A percentile compares a stretch with the other conserved stretches of the same genome.
These are phyloP conservation scores for Lippia alba DNA, from an alignment of 305 asterid species.

Conservation along the genomic window DNA sequence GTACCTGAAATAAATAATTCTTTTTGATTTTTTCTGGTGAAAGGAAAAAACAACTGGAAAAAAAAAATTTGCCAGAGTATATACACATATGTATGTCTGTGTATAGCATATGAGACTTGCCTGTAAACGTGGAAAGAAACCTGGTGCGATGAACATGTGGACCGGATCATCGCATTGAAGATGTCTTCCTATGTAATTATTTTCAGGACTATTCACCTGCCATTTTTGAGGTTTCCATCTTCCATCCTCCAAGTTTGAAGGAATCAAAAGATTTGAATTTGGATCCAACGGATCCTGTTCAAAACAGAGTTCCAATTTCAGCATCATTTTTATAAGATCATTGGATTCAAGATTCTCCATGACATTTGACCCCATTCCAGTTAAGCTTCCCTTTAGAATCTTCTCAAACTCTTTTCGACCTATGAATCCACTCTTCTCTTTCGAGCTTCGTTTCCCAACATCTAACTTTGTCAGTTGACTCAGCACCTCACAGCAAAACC, in stretches of 20 bases:
- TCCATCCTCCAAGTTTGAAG: constrained; percentile 75
- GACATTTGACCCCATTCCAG: constrained; percentile 65
- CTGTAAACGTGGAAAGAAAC: constrained; percentile 89
- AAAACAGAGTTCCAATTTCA: constrained; percentile 80
- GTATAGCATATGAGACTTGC: constrained; percentile 38
- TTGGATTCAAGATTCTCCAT: constrained; percentile 61
- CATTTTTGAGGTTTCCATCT: constrained; percentile 74
- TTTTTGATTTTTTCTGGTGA: not conserved
- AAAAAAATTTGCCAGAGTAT: not conserved
- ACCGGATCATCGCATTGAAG: constrained; percentile 79
- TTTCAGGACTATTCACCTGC: constrained; percentile 49
- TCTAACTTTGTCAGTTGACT: constrained; percentile 63
- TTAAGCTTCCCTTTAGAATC: constrained; percentile 57
- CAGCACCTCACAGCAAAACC: constrained; percentile 81
- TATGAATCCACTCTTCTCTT: constrained; percentile 59
- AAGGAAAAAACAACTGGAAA: not conserved
- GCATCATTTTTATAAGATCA: constrained; percentile 75
- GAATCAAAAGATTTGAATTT: constrained; percentile 60
- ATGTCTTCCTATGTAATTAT: constrained; percentile 72
- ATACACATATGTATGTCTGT: too few species aligned
- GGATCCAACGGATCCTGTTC: constrained; percentile 71
- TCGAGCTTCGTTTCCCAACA: constrained; percentile 45
- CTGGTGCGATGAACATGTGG: constrained; percentile 73
- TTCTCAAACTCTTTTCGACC: constrained; percentile 76
- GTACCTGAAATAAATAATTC: constrained; percentile 55